These are phyloP conservation scores for cucumber (Cucumis sativus) DNA, from an alignment of 306 rosid genomes.

Conservation along the genomic window DNA sequence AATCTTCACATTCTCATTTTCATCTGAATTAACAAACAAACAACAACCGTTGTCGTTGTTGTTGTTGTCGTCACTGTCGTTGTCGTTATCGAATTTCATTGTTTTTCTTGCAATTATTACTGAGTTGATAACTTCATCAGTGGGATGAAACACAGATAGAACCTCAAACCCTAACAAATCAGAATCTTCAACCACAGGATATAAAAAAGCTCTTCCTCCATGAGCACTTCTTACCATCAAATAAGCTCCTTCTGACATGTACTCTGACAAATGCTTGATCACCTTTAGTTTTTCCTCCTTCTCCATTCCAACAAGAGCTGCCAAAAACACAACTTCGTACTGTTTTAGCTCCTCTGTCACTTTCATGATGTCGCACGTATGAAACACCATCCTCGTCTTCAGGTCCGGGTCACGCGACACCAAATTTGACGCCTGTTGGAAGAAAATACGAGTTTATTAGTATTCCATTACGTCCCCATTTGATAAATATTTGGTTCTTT, in stretches of 20 bases:
- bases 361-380: slow-evolving; percentile 48
- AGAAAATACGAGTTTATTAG: not conserved
- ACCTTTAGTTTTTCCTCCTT: slow-evolving; percentile 39
- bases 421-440: slow-evolving; percentile 25
- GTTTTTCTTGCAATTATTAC: slow-evolving; percentile 52
- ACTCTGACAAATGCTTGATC: slow-evolving; percentile 42
- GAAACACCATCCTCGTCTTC: slow-evolving; percentile 51
- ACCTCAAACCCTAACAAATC: slow-evolving; percentile 66
- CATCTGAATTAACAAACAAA: not conserved
- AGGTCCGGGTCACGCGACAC: slow-evolving; percentile 44
- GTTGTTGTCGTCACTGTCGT: not conserved
- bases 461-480: too few relatives aligned
- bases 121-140: slow-evolving; percentile 69
- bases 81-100: not conserved
- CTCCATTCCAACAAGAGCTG: slow-evolving; percentile 84
- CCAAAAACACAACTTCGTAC: slow-evolving; percentile 65
- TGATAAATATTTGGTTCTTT: too few relatives aligned
- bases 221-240: slow-evolving; percentile 81
- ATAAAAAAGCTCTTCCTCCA: slow-evolving; percentile 80
- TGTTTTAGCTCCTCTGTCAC: slow-evolving; percentile 31
- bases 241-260: slow-evolving; percentile 61
- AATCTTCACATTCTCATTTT: slow-evolving; percentile 20
- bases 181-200: slow-evolving; percentile 61
- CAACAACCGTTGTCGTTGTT: too few relatives aligned
- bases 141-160: slow-evolving; percentile 66